phyloP scores from a whole-genome alignment of 1,139 yeast species.

The Pichiaceae sp. region DNA sequence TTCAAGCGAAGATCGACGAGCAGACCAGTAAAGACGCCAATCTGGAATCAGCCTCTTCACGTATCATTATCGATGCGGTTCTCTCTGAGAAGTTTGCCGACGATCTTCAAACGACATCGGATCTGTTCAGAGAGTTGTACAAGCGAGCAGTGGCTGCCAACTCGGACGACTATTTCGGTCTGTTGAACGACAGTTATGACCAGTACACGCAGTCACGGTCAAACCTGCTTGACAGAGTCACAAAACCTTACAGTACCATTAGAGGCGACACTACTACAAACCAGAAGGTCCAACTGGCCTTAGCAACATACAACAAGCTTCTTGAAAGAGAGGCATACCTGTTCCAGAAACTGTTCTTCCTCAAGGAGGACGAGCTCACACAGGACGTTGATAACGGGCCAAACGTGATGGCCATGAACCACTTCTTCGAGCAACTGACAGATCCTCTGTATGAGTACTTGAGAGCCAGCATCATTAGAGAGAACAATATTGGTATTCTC shows the following conservation, averaged over 20 bases:
- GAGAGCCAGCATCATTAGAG: constrained; percentile 60
- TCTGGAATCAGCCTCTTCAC: constrained; percentile 19
- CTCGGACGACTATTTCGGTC: constrained; percentile 52
- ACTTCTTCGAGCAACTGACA: constrained; percentile 53
- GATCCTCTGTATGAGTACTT: constrained; percentile 73
- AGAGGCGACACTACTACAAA: constrained; percentile 29
- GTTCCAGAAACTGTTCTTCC: constrained; percentile 45
- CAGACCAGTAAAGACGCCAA: constrained; percentile 19
- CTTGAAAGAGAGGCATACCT: constrained; percentile 54
- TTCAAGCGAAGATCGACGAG: constrained; percentile 26
- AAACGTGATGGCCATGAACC: constrained; percentile 27
- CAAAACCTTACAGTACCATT: constrained; percentile 23
- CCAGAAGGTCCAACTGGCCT: constrained; percentile 49
- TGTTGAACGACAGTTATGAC: constrained; percentile 56
- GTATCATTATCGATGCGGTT: constrained; percentile 43
- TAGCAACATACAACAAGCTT: constrained; percentile 49
- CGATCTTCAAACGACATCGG: constrained; percentile 33
- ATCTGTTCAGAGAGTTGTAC: constrained; percentile 42
- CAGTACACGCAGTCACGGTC: constrained; percentile 54
- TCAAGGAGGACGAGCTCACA: constrained; percentile 10
- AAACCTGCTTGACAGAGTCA: constrained; percentile 34
- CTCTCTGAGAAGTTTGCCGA: constrained; percentile 55
- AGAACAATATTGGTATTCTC: constrained; percentile 52
- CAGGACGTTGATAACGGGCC: constrained; percentile 16
- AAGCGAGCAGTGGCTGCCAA: constrained; percentile 27